Evolutionary conservation across 2,329 filamentous ascomycete species (phyloP), one percentile per base, ranked within the genome.

Genomic region (Penicillium sp.): DNA sequence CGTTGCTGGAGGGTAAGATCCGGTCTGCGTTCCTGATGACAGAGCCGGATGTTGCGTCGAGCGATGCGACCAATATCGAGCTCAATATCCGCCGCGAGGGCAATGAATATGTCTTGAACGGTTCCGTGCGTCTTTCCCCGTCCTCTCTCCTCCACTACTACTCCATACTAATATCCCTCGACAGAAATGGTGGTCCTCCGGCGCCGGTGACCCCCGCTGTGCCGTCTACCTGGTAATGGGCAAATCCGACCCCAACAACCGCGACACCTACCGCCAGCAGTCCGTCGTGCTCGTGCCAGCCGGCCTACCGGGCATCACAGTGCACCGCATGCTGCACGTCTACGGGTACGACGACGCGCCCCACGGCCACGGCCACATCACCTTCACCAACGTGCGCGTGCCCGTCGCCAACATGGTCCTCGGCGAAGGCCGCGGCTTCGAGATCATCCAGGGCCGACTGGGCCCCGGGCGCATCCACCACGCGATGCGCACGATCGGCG

Each of bases 111-210:
- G 81, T 97, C 13, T 77, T 98, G 38, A 96, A 97, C 62, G 93
- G 93, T 41, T 79, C 81, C 56, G 84, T 87, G 70, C 43, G 77
- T 65, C 14, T 6, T 23, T 23, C 21, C 11, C 7, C 21, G 11
- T 23, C 7, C n/a, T 31, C 16, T n/a, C 6, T 23, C 15, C 32
- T 2, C 15, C 9, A 9, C 14, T 7, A 9, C 8, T 18, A 30
- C 13, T 15, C 5, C 18, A 34, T 15, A 43, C 47, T 26, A 36
- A 41, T 36, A n/a, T 28, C 8, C 6, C 17, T 36, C n/a, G n/a
- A n/a, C 50, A 91, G 80, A 98, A 98, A 87, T 98, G 93, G 93
- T 98, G 93, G 93, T 94, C 88, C 18, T 94, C 87, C 50, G 93
- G 93, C 51, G 89, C 90, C 13, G 93, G 93, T 43, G 93, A 98